Base-by-base conservation (phyloP, 83 land plant species). In the Picea abies region DNA sequence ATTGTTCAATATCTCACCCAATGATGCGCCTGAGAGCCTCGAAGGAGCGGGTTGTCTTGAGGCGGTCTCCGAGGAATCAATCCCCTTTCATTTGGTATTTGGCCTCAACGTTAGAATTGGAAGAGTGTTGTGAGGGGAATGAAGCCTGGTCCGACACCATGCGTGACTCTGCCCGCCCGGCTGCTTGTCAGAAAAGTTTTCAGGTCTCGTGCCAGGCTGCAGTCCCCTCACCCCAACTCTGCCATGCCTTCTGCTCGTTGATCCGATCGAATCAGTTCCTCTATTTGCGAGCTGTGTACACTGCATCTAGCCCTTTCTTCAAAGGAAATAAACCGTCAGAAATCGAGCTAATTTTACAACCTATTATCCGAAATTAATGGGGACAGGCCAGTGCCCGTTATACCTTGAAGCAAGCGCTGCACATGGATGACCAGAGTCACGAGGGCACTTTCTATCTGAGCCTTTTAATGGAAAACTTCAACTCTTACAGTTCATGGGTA, bases 171-270 rank as follows among this genome's bases (percentile, higher is more conserved):
- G 80, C 29, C 80, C 56, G 37, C n/a, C 64, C 60, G 52, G 60
- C 67, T 64, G 68, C 69, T 66, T 66, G 69, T 25, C 80, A 78
- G 80, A 61, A 78, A 32, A 60, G 63, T 60, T 78, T 58, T 60
- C 80, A 76, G 79, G 67, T 35, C 64, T 79, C 80, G 80, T 79
- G 80, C 80, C 80, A 79, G 80, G 80, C 80, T 62, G 80, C 80
- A 79, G 66, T 62, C 80, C 80, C 80, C 80, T 15, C 80, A 79
- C 80, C 44, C 66, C 41, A 79, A 32, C 80, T 79, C 80, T 79
- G 23, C 80, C 80, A 19, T 73, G 19, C 56, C 77, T 73, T 60
- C 69, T 66, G 69, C 69, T 66, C 69, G 14, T 56, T 11, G 60
- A 56, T 56, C 60, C 15, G 15, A 56, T 56, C 60, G 60, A 56